Evolutionary conservation across 371 early-diverging fungal genomes (phyloP).

Genomic region (Gilbertella persicaria): DNA sequence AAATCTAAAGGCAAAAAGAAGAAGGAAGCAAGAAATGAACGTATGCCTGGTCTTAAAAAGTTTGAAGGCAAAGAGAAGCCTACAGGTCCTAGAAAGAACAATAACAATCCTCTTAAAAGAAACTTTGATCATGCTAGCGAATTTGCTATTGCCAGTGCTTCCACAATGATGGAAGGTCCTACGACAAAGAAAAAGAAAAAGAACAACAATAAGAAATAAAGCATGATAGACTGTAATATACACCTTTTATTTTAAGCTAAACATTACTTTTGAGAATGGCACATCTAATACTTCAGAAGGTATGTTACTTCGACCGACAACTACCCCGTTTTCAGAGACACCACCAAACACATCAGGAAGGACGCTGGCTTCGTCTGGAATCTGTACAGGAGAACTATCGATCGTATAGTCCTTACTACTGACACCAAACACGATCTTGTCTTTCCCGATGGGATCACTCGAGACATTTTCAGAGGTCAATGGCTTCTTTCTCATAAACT

Average conservation of each 20-base stretch:
- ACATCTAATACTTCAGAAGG: conserved; percentile 43
- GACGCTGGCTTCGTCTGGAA: conserved; percentile 10
- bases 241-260: conserved; percentile 8
- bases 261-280: conserved; percentile 36
- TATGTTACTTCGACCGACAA: conserved; percentile 43
- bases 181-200: conserved; percentile 43
- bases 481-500: conserved; percentile 29
- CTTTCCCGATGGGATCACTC: conserved; percentile 23
- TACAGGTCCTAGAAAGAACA: conserved; percentile 31
- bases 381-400: conserved; percentile 29
- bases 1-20: conserved; percentile 47
- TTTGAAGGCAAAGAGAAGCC: conserved; percentile 30
- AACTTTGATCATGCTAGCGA: conserved; percentile 47
- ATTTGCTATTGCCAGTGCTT: conserved; percentile 42
- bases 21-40: conserved; percentile 50
- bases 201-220: neutral
- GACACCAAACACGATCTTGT: conserved; percentile 28
- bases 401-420: conserved; percentile 39
- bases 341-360: conserved; percentile 48
- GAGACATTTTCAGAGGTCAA: conserved; percentile 8
- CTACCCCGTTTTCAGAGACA: conserved; percentile 58
- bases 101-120: conserved; percentile 30
- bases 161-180: conserved; percentile 29
- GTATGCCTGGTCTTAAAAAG: conserved; percentile 38
- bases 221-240: neutral